phyloP scores from a whole-genome alignment of 768 basidiomycete species.

The Kwoniella heveanensis region DNA sequence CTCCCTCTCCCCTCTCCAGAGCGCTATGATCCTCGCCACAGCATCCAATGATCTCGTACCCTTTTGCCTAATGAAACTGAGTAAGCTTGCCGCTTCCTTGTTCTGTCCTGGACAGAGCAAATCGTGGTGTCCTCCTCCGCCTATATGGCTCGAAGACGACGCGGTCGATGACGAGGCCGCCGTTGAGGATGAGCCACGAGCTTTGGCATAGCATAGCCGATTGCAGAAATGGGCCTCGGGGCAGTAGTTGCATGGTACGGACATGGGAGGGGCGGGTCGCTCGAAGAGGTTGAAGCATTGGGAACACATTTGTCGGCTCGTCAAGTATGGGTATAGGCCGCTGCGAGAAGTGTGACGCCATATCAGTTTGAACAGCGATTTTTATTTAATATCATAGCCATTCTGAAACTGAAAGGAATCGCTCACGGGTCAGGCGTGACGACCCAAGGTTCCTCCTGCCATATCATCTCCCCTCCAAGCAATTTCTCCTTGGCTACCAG shows the following conservation, averaged over 20 bases:
- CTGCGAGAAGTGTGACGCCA: too few relatives aligned
- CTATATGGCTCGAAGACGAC: not conserved
- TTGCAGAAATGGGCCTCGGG: slow-evolving; percentile 73
- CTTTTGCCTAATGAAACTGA: slow-evolving; percentile 65
- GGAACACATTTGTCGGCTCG: slow-evolving; percentile 65
- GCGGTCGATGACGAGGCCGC: too few relatives aligned
- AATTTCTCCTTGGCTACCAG: slow-evolving; percentile 72
- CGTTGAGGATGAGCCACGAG: slow-evolving; percentile 52
- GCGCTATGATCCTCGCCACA: slow-evolving; percentile 67
- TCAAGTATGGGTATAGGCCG: slow-evolving; percentile 75
- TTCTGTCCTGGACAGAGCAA: slow-evolving; percentile 76
- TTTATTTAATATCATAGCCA: too few relatives aligned
- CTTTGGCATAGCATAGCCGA: slow-evolving; percentile 71
- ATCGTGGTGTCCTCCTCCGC: slow-evolving; percentile 61
- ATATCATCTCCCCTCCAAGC: slow-evolving; percentile 70
- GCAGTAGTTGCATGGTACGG: slow-evolving; percentile 63
- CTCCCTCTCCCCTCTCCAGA: slow-evolving; percentile 64
- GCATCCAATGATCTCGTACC: slow-evolving; percentile 79
- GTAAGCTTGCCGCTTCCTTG: slow-evolving; percentile 66
- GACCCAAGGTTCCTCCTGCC: slow-evolving; percentile 67
- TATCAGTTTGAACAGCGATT: too few relatives aligned
- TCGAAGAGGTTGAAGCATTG: slow-evolving; percentile 69
- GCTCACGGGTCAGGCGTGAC: slow-evolving; percentile 46
- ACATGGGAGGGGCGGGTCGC: slow-evolving; percentile 59
- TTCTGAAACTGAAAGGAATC: too few relatives aligned